Percentiles rank a stretch among this genome's conserved stretches.
Conservation (phyloP, 495 filamentous ascomycete species). For the Sphaerosporella brunnea region DNA sequence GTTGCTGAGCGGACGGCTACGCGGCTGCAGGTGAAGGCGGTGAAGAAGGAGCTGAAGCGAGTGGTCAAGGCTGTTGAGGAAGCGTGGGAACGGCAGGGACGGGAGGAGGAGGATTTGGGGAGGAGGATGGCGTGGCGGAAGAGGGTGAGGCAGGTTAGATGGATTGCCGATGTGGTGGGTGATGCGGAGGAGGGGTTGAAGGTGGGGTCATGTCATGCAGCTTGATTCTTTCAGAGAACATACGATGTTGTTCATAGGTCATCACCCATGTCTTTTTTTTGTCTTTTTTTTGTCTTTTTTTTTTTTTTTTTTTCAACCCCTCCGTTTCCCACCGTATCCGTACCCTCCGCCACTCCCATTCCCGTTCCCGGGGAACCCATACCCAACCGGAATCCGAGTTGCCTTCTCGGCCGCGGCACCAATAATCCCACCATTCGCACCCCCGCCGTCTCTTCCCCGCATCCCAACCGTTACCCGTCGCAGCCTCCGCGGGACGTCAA, state of each 20-base stretch:
- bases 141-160: neutral
- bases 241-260: neutral
- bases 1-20: too few relatives aligned
- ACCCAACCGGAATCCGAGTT: slow-evolving; percentile 30
- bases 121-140: neutral
- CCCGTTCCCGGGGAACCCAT: slow-evolving; percentile 31
- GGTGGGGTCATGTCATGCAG: too few relatives aligned
- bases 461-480: slow-evolving; percentile 27
- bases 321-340: slow-evolving; percentile 34
- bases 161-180: neutral
- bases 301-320: slow-evolving; percentile 28
- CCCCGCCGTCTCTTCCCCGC: slow-evolving; percentile 33
- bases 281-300: too few relatives aligned
- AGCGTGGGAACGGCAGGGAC: too few relatives aligned
- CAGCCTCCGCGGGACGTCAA: slow-evolving; percentile 34
- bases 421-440: slow-evolving; percentile 30
- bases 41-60: too few relatives aligned
- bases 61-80: too few relatives aligned
- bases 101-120: too few relatives aligned
- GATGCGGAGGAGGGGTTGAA: neutral
- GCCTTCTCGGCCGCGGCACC: slow-evolving; percentile 6
- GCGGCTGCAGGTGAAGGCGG: too few relatives aligned
- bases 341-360: slow-evolving; percentile 23
- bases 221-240: too few relatives aligned
- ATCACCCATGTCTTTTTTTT: neutral